Evolutionary conservation across 1,139 yeast genomes (phyloP).

Genomic region (Suhomyces panamericanus): DNA sequence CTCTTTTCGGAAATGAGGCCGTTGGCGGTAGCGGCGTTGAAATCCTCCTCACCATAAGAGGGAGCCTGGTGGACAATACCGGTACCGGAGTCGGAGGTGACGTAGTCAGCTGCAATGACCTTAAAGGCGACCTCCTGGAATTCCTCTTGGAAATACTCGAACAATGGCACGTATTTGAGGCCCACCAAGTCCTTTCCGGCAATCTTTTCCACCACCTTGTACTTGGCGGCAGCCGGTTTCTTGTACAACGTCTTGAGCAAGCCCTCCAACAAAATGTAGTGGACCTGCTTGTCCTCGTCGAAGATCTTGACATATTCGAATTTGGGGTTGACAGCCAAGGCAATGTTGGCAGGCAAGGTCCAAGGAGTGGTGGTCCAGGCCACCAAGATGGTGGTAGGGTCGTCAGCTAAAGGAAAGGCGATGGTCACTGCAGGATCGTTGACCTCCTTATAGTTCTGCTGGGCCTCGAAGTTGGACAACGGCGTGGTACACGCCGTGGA

Average conservation of each 20-base stretch:
- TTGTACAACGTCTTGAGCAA: slow-evolving; percentile 83
- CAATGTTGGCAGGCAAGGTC: slow-evolving; percentile 95
- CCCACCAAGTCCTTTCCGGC: slow-evolving; percentile 82
- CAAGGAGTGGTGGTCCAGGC: slow-evolving; percentile 99
- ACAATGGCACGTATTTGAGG: slow-evolving; percentile 75
- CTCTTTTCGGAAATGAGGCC: slow-evolving; percentile 73
- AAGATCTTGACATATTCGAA: slow-evolving; percentile 89
- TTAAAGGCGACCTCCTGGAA: slow-evolving; percentile 78
- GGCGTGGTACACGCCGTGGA: slow-evolving; percentile 98
- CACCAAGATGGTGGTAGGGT: slow-evolving; percentile 77
- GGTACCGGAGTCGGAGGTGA: slow-evolving; percentile 93
- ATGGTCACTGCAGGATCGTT: slow-evolving; percentile 95
- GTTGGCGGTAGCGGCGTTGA: slow-evolving; percentile 69
- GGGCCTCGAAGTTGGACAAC: slow-evolving; percentile 95
- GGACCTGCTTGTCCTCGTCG: slow-evolving; percentile 80
- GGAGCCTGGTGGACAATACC: slow-evolving; percentile 99
- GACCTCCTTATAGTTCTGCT: slow-evolving; percentile 96
- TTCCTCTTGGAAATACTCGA: slow-evolving; percentile 72
- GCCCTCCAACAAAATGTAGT: slow-evolving; percentile 80
- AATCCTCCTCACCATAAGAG: slow-evolving; percentile 99
- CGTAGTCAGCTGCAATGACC: slow-evolving; percentile 81
- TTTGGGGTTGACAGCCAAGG: slow-evolving; percentile 86
- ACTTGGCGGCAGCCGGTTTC: slow-evolving; percentile 90
- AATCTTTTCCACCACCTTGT: slow-evolving; percentile 74
- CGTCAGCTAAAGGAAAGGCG: slow-evolving; percentile 79